Conservation (phyloP, 2,329 filamentous ascomycete species). For the Cladosporium cucumerinum region DNA sequence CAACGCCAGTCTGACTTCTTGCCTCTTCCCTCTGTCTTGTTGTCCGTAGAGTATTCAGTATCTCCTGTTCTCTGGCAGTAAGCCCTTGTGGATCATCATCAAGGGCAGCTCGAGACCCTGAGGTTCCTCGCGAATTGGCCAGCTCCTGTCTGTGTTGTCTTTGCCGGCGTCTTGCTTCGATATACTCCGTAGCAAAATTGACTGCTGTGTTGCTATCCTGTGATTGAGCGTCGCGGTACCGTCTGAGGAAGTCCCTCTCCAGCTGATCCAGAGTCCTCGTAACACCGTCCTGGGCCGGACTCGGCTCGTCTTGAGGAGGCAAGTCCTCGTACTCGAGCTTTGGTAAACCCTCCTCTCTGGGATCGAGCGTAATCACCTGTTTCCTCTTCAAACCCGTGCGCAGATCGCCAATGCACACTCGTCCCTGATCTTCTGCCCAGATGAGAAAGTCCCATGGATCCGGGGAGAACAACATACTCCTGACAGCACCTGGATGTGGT, state of each 20-base stretch:
- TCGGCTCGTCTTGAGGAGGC: background rate
- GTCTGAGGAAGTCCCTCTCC: constrained; percentile 44
- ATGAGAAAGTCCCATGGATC: constrained; percentile 86
- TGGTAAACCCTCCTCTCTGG: constrained; percentile 54
- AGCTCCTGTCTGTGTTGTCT: constrained; percentile 34
- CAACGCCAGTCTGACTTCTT: constrained; percentile 36
- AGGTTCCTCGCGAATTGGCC: constrained; percentile 17
- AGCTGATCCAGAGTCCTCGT: constrained; percentile 42
- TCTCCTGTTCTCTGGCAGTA: constrained; percentile 44
- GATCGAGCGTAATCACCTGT: constrained; percentile 65
- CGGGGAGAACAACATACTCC: constrained; percentile 89
- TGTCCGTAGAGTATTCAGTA: constrained; percentile 45
- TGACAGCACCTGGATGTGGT: constrained; percentile 65
- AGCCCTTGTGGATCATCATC: constrained; percentile 47
- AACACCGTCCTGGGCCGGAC: background rate
- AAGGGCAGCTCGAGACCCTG: constrained; percentile 30
- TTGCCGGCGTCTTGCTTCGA: constrained; percentile 40
- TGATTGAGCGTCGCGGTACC: constrained; percentile 40
- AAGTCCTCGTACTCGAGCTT: constrained; percentile 55
- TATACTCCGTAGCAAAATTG: constrained; percentile 42
- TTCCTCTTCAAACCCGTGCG: constrained; percentile 63
- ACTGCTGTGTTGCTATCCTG: constrained; percentile 39
- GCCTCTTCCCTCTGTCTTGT: constrained; percentile 43
- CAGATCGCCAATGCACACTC: constrained; percentile 70
- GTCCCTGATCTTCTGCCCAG: constrained; percentile 86